Evolutionary conservation across 177 flowering plant genomes (phyloP).

Genomic region (Vitis hybrid): DNA sequence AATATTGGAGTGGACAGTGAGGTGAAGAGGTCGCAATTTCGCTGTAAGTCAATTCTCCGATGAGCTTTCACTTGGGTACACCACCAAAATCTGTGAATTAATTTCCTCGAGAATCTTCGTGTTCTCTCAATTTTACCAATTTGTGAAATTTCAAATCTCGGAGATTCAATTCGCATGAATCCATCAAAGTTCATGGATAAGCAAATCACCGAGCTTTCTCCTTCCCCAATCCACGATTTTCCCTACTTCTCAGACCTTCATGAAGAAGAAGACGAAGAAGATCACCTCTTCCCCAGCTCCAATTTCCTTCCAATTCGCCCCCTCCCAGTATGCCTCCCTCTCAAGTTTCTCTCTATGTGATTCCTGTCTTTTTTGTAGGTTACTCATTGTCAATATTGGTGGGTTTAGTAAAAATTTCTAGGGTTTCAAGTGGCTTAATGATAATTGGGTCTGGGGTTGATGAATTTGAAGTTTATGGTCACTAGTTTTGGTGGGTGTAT

Average conservation of each 20-base stretch:
- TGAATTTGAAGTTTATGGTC: too few species aligned
- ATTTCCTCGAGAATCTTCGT: background rate
- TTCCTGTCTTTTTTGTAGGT: background rate
- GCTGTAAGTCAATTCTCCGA: too few species aligned
- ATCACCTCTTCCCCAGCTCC: constrained; percentile 1
- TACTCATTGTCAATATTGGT: too few species aligned
- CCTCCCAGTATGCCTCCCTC: constrained; percentile 4
- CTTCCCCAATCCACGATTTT: constrained; percentile 12
- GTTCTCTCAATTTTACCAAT: background rate
- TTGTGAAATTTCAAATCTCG: background rate
- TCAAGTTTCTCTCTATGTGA: background rate
- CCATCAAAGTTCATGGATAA: constrained; percentile 20
- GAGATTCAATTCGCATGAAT: constrained; percentile 5
- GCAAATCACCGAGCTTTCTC: constrained; percentile 14
- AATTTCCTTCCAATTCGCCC: constrained; percentile 3
- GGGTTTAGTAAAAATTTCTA: too few species aligned
- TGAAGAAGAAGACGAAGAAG: constrained; percentile 8
- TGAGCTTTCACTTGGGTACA: too few species aligned
- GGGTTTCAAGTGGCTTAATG: too few species aligned
- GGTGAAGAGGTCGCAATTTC: too few species aligned
- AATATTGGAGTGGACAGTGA: too few species aligned
- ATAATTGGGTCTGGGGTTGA: too few species aligned
- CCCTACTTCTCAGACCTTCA: background rate
- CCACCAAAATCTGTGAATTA: background rate
- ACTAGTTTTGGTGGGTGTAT: too few species aligned